Base-by-base conservation (phyloP, 306 rosid species). In the Glycyrrhiza uralensis region DNA sequence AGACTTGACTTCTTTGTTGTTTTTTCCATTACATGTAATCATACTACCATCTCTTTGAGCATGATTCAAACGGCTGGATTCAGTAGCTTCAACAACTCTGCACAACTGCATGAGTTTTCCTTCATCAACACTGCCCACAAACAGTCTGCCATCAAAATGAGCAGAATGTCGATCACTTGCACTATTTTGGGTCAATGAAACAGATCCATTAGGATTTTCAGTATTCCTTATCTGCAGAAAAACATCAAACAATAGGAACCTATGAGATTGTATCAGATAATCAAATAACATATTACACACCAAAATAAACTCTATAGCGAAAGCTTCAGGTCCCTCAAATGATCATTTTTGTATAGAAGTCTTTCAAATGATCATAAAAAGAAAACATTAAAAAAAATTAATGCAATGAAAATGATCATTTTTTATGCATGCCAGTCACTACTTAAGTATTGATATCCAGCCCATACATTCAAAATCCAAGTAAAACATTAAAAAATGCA, bases 41-140 rank as follows among this genome's bases (percentile, higher is more conserved):
- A 14, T 52, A 7, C 79, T 52, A 7, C 79, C 82, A 67, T 85
- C 85, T 82, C 79, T 85, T 61, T 79, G 88, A 76, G 83, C 33
- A 24, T 73, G 84, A 72, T 82, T 88, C 82, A 72, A 65, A 61
- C 35, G 80, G 76, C 57, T 77, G 64, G 87, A 66, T 71, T 85
- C 96, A 72, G 82, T 91, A 45, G 94, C 92, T 84, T 94, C 97
- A 81, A 89, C 84, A 28, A 89, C 56, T 82, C 85, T 86, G 79
- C 99, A 94, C 74, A 89, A 77, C 33, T 89, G 95, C 88, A 94
- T 69, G 55, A 89, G 92, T 72, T 89, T 91, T 82, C 88, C 98
- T 81, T 89, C 96, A 6, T 87, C 88, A 32, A 80, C 90, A 55
- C 70, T 58, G 61, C 78, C 85, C 49, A 22, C 28, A 57, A 78